Base-by-base conservation (phyloP, 257 asterid genomes). In the Lithospermum erythrorhizon region DNA sequence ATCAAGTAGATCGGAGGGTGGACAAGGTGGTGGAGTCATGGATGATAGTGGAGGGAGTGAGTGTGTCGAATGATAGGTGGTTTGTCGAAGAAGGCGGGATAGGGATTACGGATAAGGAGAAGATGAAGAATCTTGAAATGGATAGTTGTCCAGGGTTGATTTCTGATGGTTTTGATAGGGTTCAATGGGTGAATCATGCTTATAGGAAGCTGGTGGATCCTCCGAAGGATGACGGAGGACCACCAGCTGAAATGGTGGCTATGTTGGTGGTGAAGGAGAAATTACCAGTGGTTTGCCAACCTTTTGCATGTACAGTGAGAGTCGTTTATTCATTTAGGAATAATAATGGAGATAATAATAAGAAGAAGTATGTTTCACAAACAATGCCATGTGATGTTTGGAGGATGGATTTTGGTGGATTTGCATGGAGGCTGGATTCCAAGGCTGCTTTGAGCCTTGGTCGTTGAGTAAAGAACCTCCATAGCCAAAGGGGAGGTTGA, bases 341-440 rank as follows among this genome's bases (percentile, higher is more conserved):
- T 35, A 6, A 5, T 27, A 2, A 35, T 35, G 14, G 45, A 0
- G 3, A 35, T 35, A 10, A 4, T 0, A 63, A n/a, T 41, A 41
- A 41, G 49, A 56, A 58, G 37, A 78, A 72, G 78, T 75, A 70
- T 57, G 65, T 64, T 13, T 24, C 77, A 0, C 61, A 66, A 57
- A 75, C 75, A 65, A 73, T 79, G 84, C 84, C 84, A 18, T 79
- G 84, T 65, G 84, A 79, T 56, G 81, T 75, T 14, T 79, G 81
- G 84, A 72, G 63, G 79, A 75, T 79, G 84, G 81, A 79, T 4
- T 75, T 65, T 59, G 84, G 84, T 1, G 84, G 84, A 64, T 75
- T 72, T 72, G 84, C 84, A 67, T 79, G 84, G 84, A 72, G 81
- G 65, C 77, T 79, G 52, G 84, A 79, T 48, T 65, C 81, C 22